Base-by-base conservation (phyloP, 192 early-diverging fungal genomes). In the Coemansia reversa region DNA sequence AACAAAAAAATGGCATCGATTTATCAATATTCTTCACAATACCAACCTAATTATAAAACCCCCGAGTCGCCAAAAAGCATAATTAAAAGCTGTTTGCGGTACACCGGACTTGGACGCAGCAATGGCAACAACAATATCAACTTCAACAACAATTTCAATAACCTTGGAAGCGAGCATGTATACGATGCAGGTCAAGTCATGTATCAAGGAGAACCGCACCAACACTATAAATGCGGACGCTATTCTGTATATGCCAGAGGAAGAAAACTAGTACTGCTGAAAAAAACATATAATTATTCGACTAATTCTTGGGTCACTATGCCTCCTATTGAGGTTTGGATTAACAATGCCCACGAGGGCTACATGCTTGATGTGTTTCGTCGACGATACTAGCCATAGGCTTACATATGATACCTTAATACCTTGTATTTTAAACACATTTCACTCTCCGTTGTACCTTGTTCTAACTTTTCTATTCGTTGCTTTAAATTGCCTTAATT, bases 251-350 rank as follows among this genome's bases (percentile, higher is more conserved):
- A 54, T 29, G 52, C 24, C 25, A 24, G 52, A 24, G 52, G 25
- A 2, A 25, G 25, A 3, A 54, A 28, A 25, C 23, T 54, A 14
- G 2, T 54, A 24, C 11, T 54, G 20, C 29, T 54, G 24, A 54
- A 54, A 24, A 25, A 6, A 12, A 24, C 28, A 3, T 54, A 54
- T 29, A 5, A 18, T 5, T 8, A 8, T 16, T 16, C 9, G 4
- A 7, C 24, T 0, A 9, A 25, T 2, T 9, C 25, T 3, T 54
- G 29, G 12, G 52, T 54, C 0, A 54, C 52, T n/a, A 24, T 8
- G 12, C 52, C 52, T 24, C 52, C 52, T 4, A 54, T 54, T 7
- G 52, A 54, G 16, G 52, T 29, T 5, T 28, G 52, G 52, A 54
- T 54, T 2, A 24, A 29, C 25, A 6, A 2, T 1, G 7, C 52